Evolutionary conservation across 2,329 filamentous ascomycete species (phyloP).

Genomic region (Fusarium sp.): DNA sequence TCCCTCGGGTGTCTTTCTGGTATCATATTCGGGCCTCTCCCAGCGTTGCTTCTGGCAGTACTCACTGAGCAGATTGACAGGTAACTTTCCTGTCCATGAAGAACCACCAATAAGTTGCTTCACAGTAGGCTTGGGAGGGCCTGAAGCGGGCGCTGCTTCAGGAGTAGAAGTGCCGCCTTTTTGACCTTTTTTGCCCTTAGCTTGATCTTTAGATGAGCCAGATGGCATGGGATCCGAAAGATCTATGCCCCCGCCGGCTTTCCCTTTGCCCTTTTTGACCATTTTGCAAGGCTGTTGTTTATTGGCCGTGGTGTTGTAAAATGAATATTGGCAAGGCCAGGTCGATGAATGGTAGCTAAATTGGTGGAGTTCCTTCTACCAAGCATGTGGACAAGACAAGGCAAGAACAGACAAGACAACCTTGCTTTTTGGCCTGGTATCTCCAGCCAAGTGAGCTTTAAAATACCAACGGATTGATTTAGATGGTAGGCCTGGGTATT

Average conservation of each 20-base stretch:
- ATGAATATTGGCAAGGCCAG: conserved; percentile 18
- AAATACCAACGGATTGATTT: too few species aligned
- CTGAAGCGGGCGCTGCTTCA: conserved; percentile 54
- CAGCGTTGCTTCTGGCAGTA: conserved; percentile 96
- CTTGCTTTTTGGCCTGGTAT: neutral
- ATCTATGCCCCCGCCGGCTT: conserved; percentile 51
- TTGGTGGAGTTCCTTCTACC: conserved; percentile 35
- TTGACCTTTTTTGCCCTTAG: conserved; percentile 58
- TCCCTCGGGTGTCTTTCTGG: conserved; percentile 78
- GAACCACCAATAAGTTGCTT: conserved; percentile 91
- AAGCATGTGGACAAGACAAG: neutral
- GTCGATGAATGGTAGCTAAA: conserved; percentile 6
- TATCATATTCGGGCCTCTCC: conserved; percentile 92
- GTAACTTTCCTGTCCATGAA: conserved; percentile 97
- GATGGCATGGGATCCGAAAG: conserved; percentile 52
- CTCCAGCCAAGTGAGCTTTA: neutral
- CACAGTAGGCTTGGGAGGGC: conserved; percentile 70
- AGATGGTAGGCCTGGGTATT: neutral
- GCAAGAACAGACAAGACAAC: conserved; percentile 2
- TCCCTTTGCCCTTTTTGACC: conserved; percentile 67
- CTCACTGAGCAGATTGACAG: conserved; percentile 92
- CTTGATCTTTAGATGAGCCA: conserved; percentile 57
- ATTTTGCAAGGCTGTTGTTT: conserved; percentile 49
- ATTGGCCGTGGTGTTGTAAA: conserved; percentile 19
- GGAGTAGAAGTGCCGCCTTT: conserved; percentile 48